Conservation (phyloP, 2,329 filamentous ascomycete genomes). For the Alternaria burnsii region DNA sequence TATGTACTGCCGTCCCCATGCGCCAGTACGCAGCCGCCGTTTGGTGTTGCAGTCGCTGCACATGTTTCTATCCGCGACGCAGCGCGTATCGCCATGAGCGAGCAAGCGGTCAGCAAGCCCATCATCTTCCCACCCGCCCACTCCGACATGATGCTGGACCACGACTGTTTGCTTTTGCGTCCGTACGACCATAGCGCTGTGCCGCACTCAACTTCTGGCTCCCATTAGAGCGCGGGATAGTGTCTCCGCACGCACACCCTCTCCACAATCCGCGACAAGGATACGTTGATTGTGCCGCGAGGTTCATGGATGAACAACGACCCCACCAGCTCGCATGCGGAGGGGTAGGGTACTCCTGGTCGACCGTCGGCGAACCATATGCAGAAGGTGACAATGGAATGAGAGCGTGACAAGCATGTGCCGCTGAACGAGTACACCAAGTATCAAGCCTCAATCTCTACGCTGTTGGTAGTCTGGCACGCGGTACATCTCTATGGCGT, state of each 20-base stretch:
- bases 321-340: constrained; percentile 36
- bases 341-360: constrained; percentile 27
- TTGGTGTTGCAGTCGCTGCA: constrained; percentile 16
- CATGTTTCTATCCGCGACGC: constrained; percentile 20
- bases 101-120: constrained; percentile 8
- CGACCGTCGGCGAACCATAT: constrained; percentile 24
- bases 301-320: constrained; percentile 21
- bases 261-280: constrained; percentile 26
- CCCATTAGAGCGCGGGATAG: constrained; percentile 31
- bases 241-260: constrained; percentile 37
- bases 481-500: constrained; percentile 1
- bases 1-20: constrained; percentile 25
- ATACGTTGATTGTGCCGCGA: constrained; percentile 33
- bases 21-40: constrained; percentile 22
- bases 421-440: constrained; percentile 25
- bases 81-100: constrained; percentile 21
- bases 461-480: not conserved
- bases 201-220: constrained; percentile 13
- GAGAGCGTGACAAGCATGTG: constrained; percentile 16
- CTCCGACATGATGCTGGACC: constrained; percentile 6
- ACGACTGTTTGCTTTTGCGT: constrained; percentile 22
- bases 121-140: constrained; percentile 5
- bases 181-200: constrained; percentile 9
- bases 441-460: constrained; percentile 11
- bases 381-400: constrained; percentile 43